phyloP scores from a whole-genome alignment of 108 stramenopile genomes.

The Cyclotella sp. region DNA sequence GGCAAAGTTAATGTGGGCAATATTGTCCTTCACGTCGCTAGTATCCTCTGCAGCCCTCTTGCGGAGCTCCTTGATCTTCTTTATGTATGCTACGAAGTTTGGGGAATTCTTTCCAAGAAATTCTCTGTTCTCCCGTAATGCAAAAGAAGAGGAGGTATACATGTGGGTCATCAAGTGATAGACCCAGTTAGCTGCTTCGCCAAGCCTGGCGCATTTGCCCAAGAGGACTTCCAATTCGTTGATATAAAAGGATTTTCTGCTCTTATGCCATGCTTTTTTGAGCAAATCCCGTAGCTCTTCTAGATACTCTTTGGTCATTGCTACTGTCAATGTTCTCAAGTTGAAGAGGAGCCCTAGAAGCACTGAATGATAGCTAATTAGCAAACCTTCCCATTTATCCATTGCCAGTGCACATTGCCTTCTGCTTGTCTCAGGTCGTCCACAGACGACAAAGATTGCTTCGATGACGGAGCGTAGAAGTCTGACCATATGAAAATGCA shows the following conservation, averaged over 20 bases:
- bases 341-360: conserved; percentile 6
- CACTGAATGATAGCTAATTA: not conserved
- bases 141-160: conserved; percentile 1
- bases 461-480: conserved; percentile 7
- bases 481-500: not conserved
- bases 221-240: conserved; percentile 4
- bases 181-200: conserved; percentile 13
- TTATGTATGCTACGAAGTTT: not conserved
- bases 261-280: not conserved
- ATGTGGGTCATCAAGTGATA: conserved; percentile 19
- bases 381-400: conserved; percentile 17
- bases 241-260: not conserved
- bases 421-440: not conserved
- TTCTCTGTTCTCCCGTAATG: not conserved
- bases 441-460: conserved; percentile 16
- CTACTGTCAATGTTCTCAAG: not conserved
- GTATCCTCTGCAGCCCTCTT: not conserved
- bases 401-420: conserved; percentile 18
- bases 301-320: conserved; percentile 5
- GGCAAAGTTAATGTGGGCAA: too few species aligned
- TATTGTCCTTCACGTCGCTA: too few species aligned
- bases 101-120: not conserved
- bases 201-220: conserved; percentile 2
- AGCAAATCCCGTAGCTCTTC: not conserved
- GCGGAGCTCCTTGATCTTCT: conserved; percentile 2